Conservation (phyloP, 176 grass and related monocot genomes). For the Oryza nivara region DNA sequence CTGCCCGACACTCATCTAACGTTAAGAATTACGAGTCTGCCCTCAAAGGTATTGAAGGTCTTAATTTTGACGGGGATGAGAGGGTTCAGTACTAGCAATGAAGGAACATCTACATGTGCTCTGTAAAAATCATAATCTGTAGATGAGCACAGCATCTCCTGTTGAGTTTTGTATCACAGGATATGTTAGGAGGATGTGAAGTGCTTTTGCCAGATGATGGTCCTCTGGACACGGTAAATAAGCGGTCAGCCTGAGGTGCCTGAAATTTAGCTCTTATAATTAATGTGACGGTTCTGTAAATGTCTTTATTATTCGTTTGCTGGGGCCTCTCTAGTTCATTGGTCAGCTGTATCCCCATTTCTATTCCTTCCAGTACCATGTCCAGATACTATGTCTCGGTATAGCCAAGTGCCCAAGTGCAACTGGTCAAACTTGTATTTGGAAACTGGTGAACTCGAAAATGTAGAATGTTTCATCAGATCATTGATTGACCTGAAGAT, state of each 20-base stretch:
- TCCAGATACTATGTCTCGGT: conserved; percentile 18
- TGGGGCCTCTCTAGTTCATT: conserved; percentile 20
- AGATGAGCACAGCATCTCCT: conserved; percentile 47
- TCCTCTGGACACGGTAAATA: conserved; percentile 57
- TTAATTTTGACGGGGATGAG: conserved; percentile 75
- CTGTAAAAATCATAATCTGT: conserved; percentile 60
- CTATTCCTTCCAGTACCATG: conserved; percentile 6
- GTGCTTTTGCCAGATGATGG: conserved; percentile 40
- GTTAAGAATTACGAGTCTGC: conserved; percentile 78
- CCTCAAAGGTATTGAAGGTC: conserved; percentile 85
- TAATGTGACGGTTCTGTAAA: conserved; percentile 52
- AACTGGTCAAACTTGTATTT: conserved; percentile 38
- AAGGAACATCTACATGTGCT: conserved; percentile 38
- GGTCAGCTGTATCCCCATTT: conserved; percentile 31
- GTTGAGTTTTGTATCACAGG: conserved; percentile 58
- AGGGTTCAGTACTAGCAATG: conserved; percentile 68
- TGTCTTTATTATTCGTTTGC: conserved; percentile 32
- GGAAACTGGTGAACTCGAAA: conserved; percentile 24
- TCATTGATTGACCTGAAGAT: conserved; percentile 27
- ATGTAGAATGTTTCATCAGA: conserved; percentile 39
- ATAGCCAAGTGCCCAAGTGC: conserved; percentile 28
- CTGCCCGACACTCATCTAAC: conserved; percentile 64
- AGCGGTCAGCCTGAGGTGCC: conserved; percentile 42
- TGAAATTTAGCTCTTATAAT: conserved; percentile 48
- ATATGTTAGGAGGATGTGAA: conserved; percentile 39